These are phyloP conservation scores for Schizonepeta tenuifolia DNA, from an alignment of 257 asterid genomes.

Conservation along the genomic window DNA sequence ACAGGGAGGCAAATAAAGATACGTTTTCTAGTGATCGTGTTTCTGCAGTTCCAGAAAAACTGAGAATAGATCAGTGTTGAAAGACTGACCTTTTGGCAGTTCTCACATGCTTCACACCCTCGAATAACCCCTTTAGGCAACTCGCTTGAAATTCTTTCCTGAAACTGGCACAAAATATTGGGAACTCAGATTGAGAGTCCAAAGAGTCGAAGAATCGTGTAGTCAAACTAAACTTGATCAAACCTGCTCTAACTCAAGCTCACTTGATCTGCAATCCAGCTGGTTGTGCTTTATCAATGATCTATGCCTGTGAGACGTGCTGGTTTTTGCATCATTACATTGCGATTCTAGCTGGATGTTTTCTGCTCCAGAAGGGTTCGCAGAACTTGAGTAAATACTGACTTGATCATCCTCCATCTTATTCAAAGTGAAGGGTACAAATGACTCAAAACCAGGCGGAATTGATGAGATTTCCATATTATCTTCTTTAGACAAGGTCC, in stretches of 20 bases:
- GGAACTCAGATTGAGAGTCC: slow-evolving; percentile 22
- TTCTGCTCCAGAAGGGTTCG: slow-evolving; percentile 42
- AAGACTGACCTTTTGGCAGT: slow-evolving; percentile 77
- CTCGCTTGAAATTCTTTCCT: slow-evolving; percentile 44
- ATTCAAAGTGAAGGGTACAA: slow-evolving; percentile 59
- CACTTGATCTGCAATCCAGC: slow-evolving; percentile 56
- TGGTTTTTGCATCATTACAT: slow-evolving; percentile 42
- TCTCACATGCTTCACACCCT: slow-evolving; percentile 77
- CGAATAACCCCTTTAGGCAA: slow-evolving; percentile 84
- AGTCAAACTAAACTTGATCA: slow-evolving; percentile 29
- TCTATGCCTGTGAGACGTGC: slow-evolving; percentile 48
- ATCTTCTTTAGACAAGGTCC: slow-evolving; percentile 67
- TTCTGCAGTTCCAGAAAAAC: background rate
- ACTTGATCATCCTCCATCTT: slow-evolving; percentile 50
- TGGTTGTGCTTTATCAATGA: slow-evolving; percentile 54
- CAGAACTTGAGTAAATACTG: slow-evolving; percentile 41
- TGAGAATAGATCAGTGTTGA: background rate
- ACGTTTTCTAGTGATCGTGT: background rate
- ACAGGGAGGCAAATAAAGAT: background rate
- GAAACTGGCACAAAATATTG: slow-evolving; percentile 32
- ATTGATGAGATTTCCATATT: slow-evolving; percentile 66
- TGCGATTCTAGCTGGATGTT: slow-evolving; percentile 46
- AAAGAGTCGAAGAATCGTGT: background rate
- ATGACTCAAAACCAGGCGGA: slow-evolving; percentile 94
- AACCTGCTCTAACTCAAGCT: slow-evolving; percentile 71